Evolutionary conservation across 1,139 yeast species (phyloP).

Genomic region (Suhomyces wounanorum): DNA sequence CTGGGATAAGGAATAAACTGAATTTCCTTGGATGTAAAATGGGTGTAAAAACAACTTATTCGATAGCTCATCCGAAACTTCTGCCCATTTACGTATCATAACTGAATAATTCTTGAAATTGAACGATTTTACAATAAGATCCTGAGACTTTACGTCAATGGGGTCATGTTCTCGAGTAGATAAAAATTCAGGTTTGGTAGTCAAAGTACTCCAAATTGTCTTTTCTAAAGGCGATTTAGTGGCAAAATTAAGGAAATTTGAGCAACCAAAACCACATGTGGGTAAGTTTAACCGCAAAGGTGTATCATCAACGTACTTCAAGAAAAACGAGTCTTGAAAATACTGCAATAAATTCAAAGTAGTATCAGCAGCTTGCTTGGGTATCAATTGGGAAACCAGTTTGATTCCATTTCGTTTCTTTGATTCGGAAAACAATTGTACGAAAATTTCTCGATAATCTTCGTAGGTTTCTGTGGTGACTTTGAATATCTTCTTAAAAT

Average conservation of each 20-base stretch:
- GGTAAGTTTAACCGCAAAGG: background rate
- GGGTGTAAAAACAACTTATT: constrained; percentile 15
- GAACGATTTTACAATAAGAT: constrained; percentile 10
- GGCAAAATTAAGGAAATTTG: constrained; percentile 3
- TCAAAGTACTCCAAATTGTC: constrained; percentile 6
- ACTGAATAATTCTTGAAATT: constrained; percentile 5
- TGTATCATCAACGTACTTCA: constrained; percentile 11
- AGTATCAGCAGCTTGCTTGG: background rate
- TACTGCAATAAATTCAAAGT: constrained; percentile 7
- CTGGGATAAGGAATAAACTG: constrained; percentile 13
- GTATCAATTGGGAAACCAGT: constrained; percentile 8
- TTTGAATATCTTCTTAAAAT: constrained; percentile 12
- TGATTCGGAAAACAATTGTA: constrained; percentile 1
- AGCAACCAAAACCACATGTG: background rate
- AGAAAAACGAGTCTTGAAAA: constrained; percentile 12
- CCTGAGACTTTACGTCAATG: background rate
- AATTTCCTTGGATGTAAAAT: constrained; percentile 5
- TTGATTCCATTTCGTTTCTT: background rate
- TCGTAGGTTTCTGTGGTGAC: constrained; percentile 3
- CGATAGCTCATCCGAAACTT: constrained; percentile 10
- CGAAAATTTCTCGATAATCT: constrained; percentile 5
- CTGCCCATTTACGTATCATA: constrained; percentile 4
- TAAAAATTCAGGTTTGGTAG: constrained; percentile 8
- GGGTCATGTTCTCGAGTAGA: background rate
- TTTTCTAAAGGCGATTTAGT: constrained; percentile 10